Conservation (phyloP, 2,329 filamentous ascomycete species). For the Huntiella savannae region DNA sequence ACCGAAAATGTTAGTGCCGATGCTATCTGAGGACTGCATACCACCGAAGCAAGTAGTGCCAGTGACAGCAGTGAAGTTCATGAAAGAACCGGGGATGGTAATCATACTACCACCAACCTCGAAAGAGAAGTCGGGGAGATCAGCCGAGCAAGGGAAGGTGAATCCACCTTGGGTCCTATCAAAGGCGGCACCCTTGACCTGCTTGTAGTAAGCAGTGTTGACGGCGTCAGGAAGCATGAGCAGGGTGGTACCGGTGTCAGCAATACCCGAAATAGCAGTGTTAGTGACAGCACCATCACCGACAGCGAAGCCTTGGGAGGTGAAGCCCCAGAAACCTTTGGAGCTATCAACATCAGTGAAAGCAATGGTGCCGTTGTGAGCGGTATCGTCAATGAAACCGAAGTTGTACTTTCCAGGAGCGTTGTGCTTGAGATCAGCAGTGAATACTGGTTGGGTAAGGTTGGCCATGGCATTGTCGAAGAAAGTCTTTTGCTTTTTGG, state of each 20-base stretch:
- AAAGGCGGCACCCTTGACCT: constrained; percentile 25
- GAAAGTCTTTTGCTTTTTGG: constrained; percentile 24
- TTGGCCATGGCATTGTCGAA: constrained; percentile 17
- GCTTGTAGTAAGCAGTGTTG: constrained; percentile 28
- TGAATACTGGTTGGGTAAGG: constrained; percentile 1
- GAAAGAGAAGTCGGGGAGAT: constrained; percentile 30
- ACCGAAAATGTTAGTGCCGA: constrained; percentile 37
- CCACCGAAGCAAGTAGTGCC: constrained; percentile 46
- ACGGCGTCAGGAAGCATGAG: constrained; percentile 37
- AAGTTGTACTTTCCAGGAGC: constrained; percentile 2
- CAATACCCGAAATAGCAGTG: constrained; percentile 28
- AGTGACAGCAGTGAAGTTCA: constrained; percentile 28
- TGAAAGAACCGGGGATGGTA: constrained; percentile 30
- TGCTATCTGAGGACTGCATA: constrained; percentile 34
- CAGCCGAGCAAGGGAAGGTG: constrained; percentile 26
- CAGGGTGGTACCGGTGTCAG: constrained; percentile 44
- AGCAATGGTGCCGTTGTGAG: constrained; percentile 37
- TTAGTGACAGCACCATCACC: constrained; percentile 5
- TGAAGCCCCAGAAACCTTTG: constrained; percentile 46
- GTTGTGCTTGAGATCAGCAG: constrained; percentile 6
- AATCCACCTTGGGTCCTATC: constrained; percentile 24
- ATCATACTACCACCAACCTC: constrained; percentile 42
- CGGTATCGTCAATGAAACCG: constrained; percentile 31
- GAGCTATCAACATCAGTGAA: constrained; percentile 35
- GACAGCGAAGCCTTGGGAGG: constrained; percentile 14